Conservation (phyloP, 371 early-diverging fungal species). For the Rhizopus arrhizus region DNA sequence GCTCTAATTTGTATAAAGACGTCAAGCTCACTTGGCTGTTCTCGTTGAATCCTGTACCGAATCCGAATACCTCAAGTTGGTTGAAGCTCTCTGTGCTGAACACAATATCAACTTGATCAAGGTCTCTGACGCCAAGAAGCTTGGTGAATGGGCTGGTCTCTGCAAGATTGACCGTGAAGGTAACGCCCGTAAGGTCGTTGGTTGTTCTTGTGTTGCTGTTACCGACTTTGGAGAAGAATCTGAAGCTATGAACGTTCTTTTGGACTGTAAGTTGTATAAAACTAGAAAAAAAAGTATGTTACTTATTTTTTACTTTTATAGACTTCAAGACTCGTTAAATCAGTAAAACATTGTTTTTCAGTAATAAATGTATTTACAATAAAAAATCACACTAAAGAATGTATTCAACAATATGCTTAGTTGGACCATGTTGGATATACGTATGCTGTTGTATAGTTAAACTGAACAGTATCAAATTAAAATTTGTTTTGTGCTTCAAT, state of each 20-base stretch:
- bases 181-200: conserved; percentile 97
- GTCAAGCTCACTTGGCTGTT: conserved; percentile 93
- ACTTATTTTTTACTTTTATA: conserved; percentile 20
- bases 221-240: conserved; percentile 97
- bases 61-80: conserved; percentile 92
- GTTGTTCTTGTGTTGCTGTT: conserved; percentile 95
- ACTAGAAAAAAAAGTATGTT: neutral
- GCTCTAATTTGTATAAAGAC: conserved; percentile 17
- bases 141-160: conserved; percentile 99
- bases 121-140: conserved; percentile 96
- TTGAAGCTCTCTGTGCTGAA: conserved; percentile 98
- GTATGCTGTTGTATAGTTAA: too few species aligned
- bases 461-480: too few species aligned
- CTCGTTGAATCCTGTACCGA: conserved; percentile 95
- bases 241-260: conserved; percentile 95
- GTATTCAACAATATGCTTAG: too few species aligned
- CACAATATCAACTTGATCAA: conserved; percentile 98
- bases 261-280: conserved; percentile 66
- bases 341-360: neutral
- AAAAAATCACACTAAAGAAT: too few species aligned
- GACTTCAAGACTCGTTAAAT: conserved; percentile 81
- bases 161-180: conserved; percentile 99
- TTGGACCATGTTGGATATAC: too few species aligned
- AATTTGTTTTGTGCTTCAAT: too few species aligned
- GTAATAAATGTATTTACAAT: too few species aligned